phyloP scores from a whole-genome alignment of 495 filamentous ascomycete species.

The Annulohypoxylon moriforme region DNA sequence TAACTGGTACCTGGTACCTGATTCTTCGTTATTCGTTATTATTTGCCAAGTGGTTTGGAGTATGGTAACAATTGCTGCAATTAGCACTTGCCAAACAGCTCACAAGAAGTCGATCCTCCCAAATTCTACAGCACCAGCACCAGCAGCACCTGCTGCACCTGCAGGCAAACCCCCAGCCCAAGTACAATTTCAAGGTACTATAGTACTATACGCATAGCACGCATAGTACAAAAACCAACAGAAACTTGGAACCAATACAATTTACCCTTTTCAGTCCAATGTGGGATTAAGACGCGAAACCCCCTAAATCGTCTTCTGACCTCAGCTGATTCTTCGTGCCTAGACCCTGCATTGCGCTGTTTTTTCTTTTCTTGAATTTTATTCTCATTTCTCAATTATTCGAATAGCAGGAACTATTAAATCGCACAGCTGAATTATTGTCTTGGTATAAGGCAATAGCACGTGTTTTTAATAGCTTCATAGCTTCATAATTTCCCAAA shows the following conservation, averaged over 20 bases:
- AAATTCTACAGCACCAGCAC: neutral
- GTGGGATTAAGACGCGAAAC: conserved; percentile 31
- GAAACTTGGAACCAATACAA: conserved; percentile 3
- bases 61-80: conserved; percentile 11
- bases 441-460: conserved; percentile 22
- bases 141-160: neutral
- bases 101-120: conserved; percentile 13
- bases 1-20: conserved; percentile 19
- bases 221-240: neutral
- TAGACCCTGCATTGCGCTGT: conserved; percentile 45
- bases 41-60: conserved; percentile 8
- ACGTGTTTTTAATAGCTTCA: conserved; percentile 26
- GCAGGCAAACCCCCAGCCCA: conserved; percentile 8
- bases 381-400: conserved; percentile 28
- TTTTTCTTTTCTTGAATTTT: conserved; percentile 28
- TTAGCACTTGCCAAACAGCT: conserved; percentile 24
- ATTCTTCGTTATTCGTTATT: neutral
- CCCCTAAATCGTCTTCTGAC: conserved; percentile 45
- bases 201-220: neutral
- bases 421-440: conserved; percentile 17
- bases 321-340: conserved; percentile 42
- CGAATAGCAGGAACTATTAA: conserved; percentile 19
- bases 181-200: conserved; percentile 5
- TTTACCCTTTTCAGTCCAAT: neutral
- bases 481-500: conserved; percentile 2